A percentile compares a stretch with the other conserved stretches of the same genome.
These are phyloP conservation scores for Zygotorulaspora chibaensis DNA, from an alignment of 805 yeast species.

Conservation along the genomic window DNA sequence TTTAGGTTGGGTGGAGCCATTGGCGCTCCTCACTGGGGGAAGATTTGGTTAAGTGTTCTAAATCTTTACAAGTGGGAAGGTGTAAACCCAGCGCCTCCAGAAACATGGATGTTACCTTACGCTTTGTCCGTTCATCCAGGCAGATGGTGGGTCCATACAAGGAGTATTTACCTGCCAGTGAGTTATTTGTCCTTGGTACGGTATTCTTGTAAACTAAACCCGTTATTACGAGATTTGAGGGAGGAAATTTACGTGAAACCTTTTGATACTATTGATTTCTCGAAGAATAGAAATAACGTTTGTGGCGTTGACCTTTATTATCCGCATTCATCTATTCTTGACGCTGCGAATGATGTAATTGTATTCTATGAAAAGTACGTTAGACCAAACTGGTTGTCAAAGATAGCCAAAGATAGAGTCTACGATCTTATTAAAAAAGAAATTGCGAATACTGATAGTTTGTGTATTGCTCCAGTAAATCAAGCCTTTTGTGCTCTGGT, in stretches of 20 bases:
- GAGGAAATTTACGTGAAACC: constrained; percentile 69
- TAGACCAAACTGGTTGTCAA: constrained; percentile 70
- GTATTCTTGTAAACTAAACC: constrained; percentile 55
- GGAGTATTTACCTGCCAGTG: constrained; percentile 84
- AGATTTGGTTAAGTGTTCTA: constrained; percentile 78
- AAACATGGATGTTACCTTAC: constrained; percentile 84
- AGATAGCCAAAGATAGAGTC: constrained; percentile 47
- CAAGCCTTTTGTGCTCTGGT: constrained; percentile 80
- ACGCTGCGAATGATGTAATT: constrained; percentile 56
- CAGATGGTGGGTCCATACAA: constrained; percentile 98
- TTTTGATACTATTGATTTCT: constrained; percentile 64
- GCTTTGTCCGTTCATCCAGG: constrained; percentile 84
- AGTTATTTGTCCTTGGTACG: constrained; percentile 68
- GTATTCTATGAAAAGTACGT: constrained; percentile 63
- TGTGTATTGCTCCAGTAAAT: constrained; percentile 92
- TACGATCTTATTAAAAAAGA: constrained; percentile 71
- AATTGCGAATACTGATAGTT: constrained; percentile 66
- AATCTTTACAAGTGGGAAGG: constrained; percentile 92
- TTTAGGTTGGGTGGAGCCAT: constrained; percentile 81
- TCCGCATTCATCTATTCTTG: constrained; percentile 74
- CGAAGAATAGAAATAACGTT: constrained; percentile 70
- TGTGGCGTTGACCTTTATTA: constrained; percentile 91
- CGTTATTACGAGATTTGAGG: constrained; percentile 63
- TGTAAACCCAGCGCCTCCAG: constrained; percentile 97
- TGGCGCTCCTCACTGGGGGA: constrained; percentile 96